These are phyloP conservation scores for Leccinellum albellum DNA, from an alignment of 768 basidiomycete genomes.

Conservation along the genomic window DNA sequence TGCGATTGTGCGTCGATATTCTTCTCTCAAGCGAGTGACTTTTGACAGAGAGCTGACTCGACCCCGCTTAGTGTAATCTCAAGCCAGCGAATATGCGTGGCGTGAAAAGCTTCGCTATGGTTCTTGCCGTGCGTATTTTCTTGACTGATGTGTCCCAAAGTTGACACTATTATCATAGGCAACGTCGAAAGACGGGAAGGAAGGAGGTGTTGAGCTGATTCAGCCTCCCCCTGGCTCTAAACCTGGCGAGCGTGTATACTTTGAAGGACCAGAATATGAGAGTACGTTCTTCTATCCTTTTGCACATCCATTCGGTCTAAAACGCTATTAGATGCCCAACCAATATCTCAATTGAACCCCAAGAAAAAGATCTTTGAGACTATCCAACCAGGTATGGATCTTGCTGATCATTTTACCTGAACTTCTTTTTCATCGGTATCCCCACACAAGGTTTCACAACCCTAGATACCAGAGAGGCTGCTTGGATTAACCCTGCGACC, in stretches of 20 bases:
- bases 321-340: constrained; percentile 46
- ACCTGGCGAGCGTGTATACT: constrained; percentile 93
- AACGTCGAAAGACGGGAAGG: constrained; percentile 84
- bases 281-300: constrained; percentile 39
- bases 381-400: constrained; percentile 73
- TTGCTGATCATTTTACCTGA: not conserved
- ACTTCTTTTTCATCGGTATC: not conserved
- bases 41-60: not conserved
- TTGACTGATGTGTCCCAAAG: not conserved
- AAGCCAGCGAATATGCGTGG: constrained; percentile 98
- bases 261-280: constrained; percentile 87
- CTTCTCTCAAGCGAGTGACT: not conserved
- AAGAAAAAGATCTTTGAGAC: constrained; percentile 99
- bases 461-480: constrained; percentile 71
- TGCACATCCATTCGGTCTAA: not conserved
- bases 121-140: constrained; percentile 67
- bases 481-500: constrained; percentile 85
- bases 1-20: constrained; percentile 58
- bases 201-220: constrained; percentile 87
- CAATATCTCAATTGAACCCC: constrained; percentile 86
- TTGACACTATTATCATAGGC: constrained; percentile 49
- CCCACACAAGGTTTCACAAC: constrained; percentile 72
- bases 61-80: constrained; percentile 66
- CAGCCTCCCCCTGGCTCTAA: constrained; percentile 81
- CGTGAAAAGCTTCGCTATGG: constrained; percentile 97